phyloP scores from a whole-genome alignment of 208 protist species.

The Jaenimonas drosophilae region DNA sequence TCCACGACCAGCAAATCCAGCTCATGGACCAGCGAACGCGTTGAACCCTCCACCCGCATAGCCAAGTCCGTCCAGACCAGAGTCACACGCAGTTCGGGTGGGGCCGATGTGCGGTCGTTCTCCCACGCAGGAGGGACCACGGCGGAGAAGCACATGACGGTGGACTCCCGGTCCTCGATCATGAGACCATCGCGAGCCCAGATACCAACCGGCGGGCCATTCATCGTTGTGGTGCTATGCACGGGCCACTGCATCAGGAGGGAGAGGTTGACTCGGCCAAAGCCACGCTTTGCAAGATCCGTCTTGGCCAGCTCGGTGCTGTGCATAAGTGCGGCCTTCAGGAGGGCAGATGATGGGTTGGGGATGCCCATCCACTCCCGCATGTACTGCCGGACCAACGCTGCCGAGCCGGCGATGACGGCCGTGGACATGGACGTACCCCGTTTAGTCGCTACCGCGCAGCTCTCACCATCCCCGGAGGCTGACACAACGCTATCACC shows the following conservation, averaged over 20 bases:
- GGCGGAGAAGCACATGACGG: too few species aligned
- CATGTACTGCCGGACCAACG: constrained; percentile 85
- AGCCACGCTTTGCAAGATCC: constrained; percentile 7
- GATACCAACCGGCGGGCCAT: too few species aligned
- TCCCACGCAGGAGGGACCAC: too few species aligned
- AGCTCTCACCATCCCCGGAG: too few species aligned
- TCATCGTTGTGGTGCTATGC: constrained; percentile 2
- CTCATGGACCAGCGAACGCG: constrained; percentile 60
- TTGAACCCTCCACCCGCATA: constrained; percentile 36
- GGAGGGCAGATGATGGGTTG: constrained; percentile 41
- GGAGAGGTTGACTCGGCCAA: constrained; percentile 64
- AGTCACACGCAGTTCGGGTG: constrained; percentile 57
- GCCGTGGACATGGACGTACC: constrained; percentile 92
- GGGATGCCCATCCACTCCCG: constrained; percentile 17
- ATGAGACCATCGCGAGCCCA: too few species aligned
- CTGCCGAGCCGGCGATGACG: constrained; percentile 48
- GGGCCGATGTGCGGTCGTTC: too few species aligned
- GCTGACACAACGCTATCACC: constrained; percentile 39
- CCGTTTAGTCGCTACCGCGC: constrained; percentile 15
- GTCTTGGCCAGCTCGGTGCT: constrained; percentile 15
- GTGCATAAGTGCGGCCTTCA: constrained; percentile 45
- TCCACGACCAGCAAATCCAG: constrained; percentile 71
- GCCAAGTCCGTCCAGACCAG: constrained; percentile 80
- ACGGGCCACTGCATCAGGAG: constrained; percentile 30
- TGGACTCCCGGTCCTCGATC: too few species aligned